These are phyloP conservation scores for Rhodotorula sp. DNA, from an alignment of 1,284 basidiomycete species.

Conservation along the genomic window DNA sequence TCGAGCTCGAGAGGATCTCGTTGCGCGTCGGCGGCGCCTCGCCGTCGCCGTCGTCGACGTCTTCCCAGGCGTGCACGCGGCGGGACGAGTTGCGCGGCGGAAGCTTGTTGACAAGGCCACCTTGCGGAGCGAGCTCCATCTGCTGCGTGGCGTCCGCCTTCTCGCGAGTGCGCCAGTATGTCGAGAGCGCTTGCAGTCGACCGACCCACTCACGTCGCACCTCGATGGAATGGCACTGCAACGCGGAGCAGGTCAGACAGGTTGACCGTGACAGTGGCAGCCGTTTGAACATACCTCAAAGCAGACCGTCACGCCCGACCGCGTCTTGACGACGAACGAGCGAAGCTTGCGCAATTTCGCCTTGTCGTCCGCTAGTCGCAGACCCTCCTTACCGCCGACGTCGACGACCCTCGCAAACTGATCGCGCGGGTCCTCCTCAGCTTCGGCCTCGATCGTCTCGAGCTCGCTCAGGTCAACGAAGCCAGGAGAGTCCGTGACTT, in stretches of 20 bases:
- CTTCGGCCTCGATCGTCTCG: conserved; percentile 32
- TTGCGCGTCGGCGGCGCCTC: conserved; percentile 18
- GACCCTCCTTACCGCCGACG: conserved; percentile 20
- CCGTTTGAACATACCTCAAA: conserved; percentile 37
- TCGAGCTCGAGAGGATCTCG: conserved; percentile 20
- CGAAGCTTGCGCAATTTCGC: conserved; percentile 11
- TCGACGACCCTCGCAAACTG: conserved; percentile 10
- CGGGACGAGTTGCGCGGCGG: conserved; percentile 5
- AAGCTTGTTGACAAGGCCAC: conserved; percentile 10
- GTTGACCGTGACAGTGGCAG: background rate
- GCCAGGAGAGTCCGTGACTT: conserved; percentile 35
- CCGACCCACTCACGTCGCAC: conserved; percentile 42
- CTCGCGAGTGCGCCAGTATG: conserved; percentile 42
- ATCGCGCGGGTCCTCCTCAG: conserved; percentile 16
- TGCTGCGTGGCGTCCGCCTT: conserved; percentile 39
- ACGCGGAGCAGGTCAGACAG: no score
- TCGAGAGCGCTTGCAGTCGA: conserved; percentile 35
- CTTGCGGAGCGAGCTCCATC: conserved; percentile 30
- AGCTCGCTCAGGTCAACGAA: conserved; percentile 39
- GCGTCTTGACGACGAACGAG: conserved; percentile 25
- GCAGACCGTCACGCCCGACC: conserved; percentile 9
- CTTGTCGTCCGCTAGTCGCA: conserved; percentile 24
- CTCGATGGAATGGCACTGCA: conserved; percentile 36
- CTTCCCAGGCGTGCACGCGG: conserved; percentile 1
- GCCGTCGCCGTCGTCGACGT: conserved; percentile 17